Evolutionary conservation across 2,329 filamentous ascomycete genomes (phyloP).

Genomic region (Beauveria sp.): DNA sequence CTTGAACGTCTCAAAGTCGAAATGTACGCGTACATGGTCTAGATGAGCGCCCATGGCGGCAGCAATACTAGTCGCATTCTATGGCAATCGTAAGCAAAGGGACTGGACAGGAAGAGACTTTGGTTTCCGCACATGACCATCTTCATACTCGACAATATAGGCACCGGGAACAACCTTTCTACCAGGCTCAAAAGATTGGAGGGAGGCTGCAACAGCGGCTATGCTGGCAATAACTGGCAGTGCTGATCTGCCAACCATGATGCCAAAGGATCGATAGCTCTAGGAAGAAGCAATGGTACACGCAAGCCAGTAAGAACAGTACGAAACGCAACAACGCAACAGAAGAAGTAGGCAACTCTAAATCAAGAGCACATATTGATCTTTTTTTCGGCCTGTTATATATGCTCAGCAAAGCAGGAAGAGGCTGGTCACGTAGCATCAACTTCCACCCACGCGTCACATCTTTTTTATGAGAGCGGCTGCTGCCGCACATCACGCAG

Average conservation of each 20-base stretch:
- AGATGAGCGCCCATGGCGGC: background rate
- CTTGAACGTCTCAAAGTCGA: slow-evolving; percentile 2
- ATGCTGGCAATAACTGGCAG: background rate
- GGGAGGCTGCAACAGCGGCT: background rate
- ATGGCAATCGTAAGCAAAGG: background rate
- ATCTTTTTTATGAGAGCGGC: no score
- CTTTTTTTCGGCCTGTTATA: background rate
- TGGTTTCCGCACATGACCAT: background rate
- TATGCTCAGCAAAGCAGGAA: background rate
- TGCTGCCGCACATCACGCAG: background rate
- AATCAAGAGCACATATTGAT: no score
- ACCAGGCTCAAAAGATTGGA: background rate
- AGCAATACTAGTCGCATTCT: background rate
- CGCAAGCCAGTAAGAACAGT: background rate
- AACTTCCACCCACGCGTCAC: no score
- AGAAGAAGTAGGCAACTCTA: no score
- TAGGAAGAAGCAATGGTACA: background rate
- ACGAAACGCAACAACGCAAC: no score
- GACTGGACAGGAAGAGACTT: background rate
- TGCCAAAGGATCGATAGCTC: background rate
- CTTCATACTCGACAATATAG: background rate
- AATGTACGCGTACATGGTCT: background rate
- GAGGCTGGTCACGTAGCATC: no score
- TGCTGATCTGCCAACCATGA: background rate
- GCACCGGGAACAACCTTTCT: background rate